Evolutionary conservation across 805 yeast genomes (phyloP).

Genomic region (Candida xyloterini): DNA sequence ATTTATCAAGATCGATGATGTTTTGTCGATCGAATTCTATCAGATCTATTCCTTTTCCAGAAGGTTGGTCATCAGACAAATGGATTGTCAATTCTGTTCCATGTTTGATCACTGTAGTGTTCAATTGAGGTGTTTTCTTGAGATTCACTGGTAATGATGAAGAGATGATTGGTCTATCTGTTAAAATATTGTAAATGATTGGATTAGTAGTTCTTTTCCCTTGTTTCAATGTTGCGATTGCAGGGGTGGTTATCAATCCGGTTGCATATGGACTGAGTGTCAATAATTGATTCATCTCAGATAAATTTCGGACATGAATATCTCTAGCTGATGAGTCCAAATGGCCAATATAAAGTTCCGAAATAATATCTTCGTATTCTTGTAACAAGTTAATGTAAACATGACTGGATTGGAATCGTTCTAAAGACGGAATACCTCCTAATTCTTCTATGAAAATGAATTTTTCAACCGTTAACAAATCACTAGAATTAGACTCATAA

Average conservation of each 20-base stretch:
- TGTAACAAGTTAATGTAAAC: constrained; percentile 83
- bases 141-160: constrained; percentile 79
- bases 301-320: constrained; percentile 62
- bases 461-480: constrained; percentile 67
- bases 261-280: constrained; percentile 50
- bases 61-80: constrained; percentile 25
- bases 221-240: constrained; percentile 53
- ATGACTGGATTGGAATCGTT: constrained; percentile 77
- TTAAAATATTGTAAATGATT: constrained; percentile 79
- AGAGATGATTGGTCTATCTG: constrained; percentile 88
- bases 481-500: constrained; percentile 20
- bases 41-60: constrained; percentile 39
- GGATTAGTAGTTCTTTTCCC: constrained; percentile 60
- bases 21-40: constrained; percentile 35
- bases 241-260: constrained; percentile 85
- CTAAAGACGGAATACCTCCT: constrained; percentile 92
- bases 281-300: constrained; percentile 60
- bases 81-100: constrained; percentile 62
- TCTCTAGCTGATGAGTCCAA: constrained; percentile 43
- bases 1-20: constrained; percentile 51
- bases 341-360: constrained; percentile 63
- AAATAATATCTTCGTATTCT: constrained; percentile 64
- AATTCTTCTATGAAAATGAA: constrained; percentile 70
- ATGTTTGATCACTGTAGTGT: constrained; percentile 75
- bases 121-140: constrained; percentile 54